phyloP scores from a whole-genome alignment of 495 filamentous ascomycete genomes.

The Alectoria sarmentosa region DNA sequence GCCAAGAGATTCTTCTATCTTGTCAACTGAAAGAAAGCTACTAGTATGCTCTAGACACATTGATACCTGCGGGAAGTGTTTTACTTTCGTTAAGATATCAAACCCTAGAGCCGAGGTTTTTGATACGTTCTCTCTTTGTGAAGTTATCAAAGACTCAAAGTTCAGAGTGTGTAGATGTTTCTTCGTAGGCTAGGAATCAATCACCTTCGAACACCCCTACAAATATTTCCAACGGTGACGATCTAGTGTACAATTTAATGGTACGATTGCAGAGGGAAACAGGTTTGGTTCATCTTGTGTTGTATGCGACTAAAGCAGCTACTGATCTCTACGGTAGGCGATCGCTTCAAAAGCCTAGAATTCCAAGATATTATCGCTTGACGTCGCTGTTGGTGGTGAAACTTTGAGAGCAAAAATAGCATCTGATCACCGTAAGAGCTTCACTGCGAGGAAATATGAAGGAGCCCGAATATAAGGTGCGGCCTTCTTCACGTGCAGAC shows the following conservation, averaged over 20 bases:
- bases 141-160: too few species aligned
- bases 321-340: background rate
- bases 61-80: too few species aligned
- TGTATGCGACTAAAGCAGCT: background rate
- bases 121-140: too few species aligned
- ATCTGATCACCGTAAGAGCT: background rate
- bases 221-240: too few species aligned
- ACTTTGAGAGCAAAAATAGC: background rate
- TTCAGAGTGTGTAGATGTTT: background rate
- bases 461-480: conserved; percentile 10
- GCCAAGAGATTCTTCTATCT: too few species aligned
- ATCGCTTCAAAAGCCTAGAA: background rate
- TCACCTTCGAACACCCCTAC: too few species aligned
- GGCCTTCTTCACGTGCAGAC: conserved; percentile 28
- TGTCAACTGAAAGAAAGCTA: too few species aligned
- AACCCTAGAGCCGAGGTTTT: too few species aligned
- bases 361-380: background rate
- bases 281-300: background rate
- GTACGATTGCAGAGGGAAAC: background rate
- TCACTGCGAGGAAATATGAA: background rate
- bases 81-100: too few species aligned
- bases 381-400: background rate
- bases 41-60: too few species aligned
- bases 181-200: conserved; percentile 1
- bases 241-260: too few species aligned